phyloP scores from a whole-genome alignment of 1,139 yeast species.

The Scheffersomyces titani region DNA sequence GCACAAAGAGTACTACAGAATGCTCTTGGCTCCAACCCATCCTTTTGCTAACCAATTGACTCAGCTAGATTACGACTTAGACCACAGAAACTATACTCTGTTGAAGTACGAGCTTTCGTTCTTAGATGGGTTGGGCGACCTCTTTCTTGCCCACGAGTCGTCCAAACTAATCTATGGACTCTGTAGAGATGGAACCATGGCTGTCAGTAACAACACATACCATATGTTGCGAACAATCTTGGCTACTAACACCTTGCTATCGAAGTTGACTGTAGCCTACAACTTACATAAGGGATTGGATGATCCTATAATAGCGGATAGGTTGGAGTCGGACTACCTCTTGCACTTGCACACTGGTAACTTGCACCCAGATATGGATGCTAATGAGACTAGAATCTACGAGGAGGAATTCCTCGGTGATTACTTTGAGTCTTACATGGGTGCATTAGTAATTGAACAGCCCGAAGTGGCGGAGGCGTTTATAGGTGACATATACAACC shows the following conservation, averaged over 20 bases:
- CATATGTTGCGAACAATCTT: slow-evolving; percentile 35
- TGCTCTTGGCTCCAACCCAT: slow-evolving; percentile 32
- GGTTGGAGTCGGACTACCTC: slow-evolving; percentile 13
- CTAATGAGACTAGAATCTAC: slow-evolving; percentile 27
- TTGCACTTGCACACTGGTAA: slow-evolving; percentile 12
- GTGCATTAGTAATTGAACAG: slow-evolving; percentile 43
- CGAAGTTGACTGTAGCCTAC: slow-evolving; percentile 40
- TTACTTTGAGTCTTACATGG: slow-evolving; percentile 46
- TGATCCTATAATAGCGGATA: slow-evolving; percentile 23
- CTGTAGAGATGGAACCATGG: slow-evolving; percentile 15
- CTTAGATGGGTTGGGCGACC: slow-evolving; percentile 48
- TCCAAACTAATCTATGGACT: slow-evolving; percentile 37
- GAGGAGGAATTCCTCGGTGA: slow-evolving; percentile 50
- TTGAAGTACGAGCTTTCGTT: slow-evolving; percentile 42
- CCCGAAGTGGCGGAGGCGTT: slow-evolving; percentile 39
- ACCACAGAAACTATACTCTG: slow-evolving; percentile 20
- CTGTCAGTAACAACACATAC: slow-evolving; percentile 29
- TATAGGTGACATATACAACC: slow-evolving; percentile 34
- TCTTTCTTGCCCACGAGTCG: slow-evolving; percentile 41
- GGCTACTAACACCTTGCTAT: slow-evolving; percentile 42
- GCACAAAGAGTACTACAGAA: slow-evolving; percentile 43
- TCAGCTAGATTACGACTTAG: slow-evolving; percentile 16
- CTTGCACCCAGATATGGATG: slow-evolving; percentile 13
- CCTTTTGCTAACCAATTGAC: slow-evolving; percentile 26
- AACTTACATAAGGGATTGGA: slow-evolving; percentile 36